Base-by-base conservation (phyloP, 2,329 filamentous ascomycete species). In the Beauveria bassiana region DNA sequence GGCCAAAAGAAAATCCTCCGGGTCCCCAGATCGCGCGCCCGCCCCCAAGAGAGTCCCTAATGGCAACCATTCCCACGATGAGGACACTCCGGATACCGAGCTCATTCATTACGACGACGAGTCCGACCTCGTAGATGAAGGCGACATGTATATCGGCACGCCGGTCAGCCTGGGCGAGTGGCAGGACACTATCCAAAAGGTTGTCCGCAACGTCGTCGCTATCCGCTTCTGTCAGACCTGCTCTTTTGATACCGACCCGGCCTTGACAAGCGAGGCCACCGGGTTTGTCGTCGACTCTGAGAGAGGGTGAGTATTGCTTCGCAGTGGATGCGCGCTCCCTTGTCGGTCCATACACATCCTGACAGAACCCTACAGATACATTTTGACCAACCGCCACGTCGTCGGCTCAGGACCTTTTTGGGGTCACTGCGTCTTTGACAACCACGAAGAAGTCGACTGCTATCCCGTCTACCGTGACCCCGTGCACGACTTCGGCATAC, bases 221-320 rank as follows among this genome's bases (percentile, higher is more conserved):
- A 98, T 99, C 70, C 90, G 96, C 67, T 99, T 99, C 78, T 98
- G 93, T 73, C 92, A 97, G 80, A 97, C 95, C 0, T 96, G 91
- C 73, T 93, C 93, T 26, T 99, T 99, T 73, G 95, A 99, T 74
- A 98, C 95, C n/a, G 95, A 99, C 69, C 80, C 91, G 31, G 95
- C 95, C 7, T 83, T 96, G 73, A 91, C 91, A 20, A 97, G 92
- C 70, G 95, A 99, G 78, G 95, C 95, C 3, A 99, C 95, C 0
- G 95, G 95, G 8, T 99, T 99, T 72, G 93, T 99, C 18, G 95
- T 99, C 26, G 95, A 99, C 77, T 91, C 95, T 5, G 88, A 96
- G 76, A 86, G 86, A 73, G 95, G 95, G 73, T 89, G 78, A 68
- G 88, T 78, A 52, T 54, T 50, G 18, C 18, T 52, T 40, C 22